phyloP scores from a whole-genome alignment of 2,329 filamentous ascomycete genomes.

The Triangularia setosa region DNA sequence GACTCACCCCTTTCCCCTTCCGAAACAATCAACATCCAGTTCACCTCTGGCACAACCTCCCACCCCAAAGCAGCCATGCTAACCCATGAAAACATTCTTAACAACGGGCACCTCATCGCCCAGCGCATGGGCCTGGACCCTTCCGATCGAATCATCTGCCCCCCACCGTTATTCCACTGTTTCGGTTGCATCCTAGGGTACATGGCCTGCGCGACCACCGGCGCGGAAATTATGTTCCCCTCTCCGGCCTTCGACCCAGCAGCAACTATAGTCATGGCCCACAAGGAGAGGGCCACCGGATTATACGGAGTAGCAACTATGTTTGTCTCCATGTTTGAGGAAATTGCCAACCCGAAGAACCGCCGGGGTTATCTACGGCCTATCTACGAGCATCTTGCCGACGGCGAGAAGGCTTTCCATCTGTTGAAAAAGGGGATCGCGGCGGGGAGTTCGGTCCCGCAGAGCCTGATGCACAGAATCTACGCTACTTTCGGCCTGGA shows the following conservation, averaged over 20 bases:
- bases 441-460: constrained; percentile 80
- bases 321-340: constrained; percentile 83
- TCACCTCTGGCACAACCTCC: constrained; percentile 93
- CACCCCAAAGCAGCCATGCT: constrained; percentile 89
- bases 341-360: constrained; percentile 48
- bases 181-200: constrained; percentile 92
- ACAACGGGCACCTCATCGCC: constrained; percentile 85
- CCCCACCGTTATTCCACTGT: constrained; percentile 83
- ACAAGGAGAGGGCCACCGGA: constrained; percentile 53
- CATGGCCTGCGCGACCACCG: constrained; percentile 84
- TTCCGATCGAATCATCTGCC: constrained; percentile 74
- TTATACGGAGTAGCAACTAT: constrained; percentile 93
- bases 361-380: not conserved
- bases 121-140: constrained; percentile 76
- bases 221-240: constrained; percentile 79
- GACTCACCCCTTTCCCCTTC: constrained; percentile 48
- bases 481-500: constrained; percentile 70
- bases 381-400: not conserved
- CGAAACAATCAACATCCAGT: constrained; percentile 91
- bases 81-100: constrained; percentile 79
- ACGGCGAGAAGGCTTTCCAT: constrained; percentile 25
- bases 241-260: constrained; percentile 80
- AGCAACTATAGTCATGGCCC: constrained; percentile 59
- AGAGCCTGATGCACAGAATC: constrained; percentile 72
- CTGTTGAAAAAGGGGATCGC: constrained; percentile 82